Evolutionary conservation across 75 land plant species (phyloP).

Genomic region (Pinus tabuliformis): DNA sequence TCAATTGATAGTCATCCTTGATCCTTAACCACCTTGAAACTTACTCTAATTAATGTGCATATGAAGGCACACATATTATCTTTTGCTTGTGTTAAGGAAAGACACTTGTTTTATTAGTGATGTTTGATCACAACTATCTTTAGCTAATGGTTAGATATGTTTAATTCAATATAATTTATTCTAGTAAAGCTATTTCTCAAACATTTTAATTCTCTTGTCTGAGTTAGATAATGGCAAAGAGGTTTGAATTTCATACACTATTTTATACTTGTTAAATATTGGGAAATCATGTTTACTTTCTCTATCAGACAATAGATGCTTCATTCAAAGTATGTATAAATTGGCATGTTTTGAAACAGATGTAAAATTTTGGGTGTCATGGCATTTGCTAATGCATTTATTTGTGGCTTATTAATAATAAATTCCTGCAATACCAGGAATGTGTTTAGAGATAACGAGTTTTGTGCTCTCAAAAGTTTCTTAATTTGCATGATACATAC

Average conservation of each 20-base stretch:
- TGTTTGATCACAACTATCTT: slow-evolving; percentile 4
- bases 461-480: neutral
- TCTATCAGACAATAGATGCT: neutral
- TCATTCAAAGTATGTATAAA: neutral
- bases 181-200: neutral
- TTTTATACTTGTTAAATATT: neutral
- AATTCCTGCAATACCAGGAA: neutral
- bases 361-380: too few relatives aligned
- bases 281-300: neutral
- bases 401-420: neutral
- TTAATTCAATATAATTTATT: neutral
- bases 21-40: too few relatives aligned
- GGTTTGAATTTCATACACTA: too few relatives aligned
- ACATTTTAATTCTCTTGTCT: neutral
- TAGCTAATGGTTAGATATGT: neutral
- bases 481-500: neutral
- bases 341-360: neutral
- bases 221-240: too few relatives aligned
- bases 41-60: too few relatives aligned
- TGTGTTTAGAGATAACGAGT: neutral
- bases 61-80: too few relatives aligned
- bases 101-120: neutral
- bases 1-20: too few relatives aligned
- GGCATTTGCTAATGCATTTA: neutral
- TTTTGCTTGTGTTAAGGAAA: too few relatives aligned